Evolutionary conservation across 108 stramenopile species (phyloP).

Genomic region (Cyclotella kingstonii): DNA sequence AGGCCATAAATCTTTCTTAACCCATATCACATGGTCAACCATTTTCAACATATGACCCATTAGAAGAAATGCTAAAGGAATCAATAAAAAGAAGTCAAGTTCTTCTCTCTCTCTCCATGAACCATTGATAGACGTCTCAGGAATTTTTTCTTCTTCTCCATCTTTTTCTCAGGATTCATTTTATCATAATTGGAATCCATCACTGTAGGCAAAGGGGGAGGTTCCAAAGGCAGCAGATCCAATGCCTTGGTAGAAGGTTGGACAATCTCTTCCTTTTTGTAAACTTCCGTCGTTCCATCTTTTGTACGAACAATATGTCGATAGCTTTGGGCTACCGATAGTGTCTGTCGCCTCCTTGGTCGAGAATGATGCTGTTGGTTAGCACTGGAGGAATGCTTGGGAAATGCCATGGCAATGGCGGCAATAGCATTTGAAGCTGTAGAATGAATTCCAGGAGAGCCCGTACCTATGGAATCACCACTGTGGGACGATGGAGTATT

Average conservation of each 20-base stretch:
- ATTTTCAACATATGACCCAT: no score
- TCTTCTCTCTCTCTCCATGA: no score
- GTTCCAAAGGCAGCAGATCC: conserved; percentile 31
- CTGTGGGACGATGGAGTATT: no score
- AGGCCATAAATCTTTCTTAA: no score
- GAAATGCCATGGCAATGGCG: no score
- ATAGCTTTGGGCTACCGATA: conserved; percentile 10
- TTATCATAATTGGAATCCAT: not conserved
- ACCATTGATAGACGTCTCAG: no score
- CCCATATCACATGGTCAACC: no score
- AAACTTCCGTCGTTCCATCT: conserved; percentile 17
- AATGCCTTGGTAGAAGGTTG: conserved; percentile 34
- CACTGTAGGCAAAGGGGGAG: conserved; percentile 4
- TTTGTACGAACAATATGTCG: conserved; percentile 19
- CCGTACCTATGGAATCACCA: no score
- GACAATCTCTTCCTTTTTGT: not conserved
- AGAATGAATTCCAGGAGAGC: no score
- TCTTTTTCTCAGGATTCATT: not conserved
- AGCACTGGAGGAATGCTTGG: not conserved
- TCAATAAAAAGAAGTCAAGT: no score
- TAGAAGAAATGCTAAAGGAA: no score
- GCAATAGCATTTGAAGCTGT: no score
- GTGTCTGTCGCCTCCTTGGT: not conserved
- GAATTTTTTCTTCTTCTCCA: not conserved
- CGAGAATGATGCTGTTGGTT: not conserved